These are phyloP conservation scores for Trichosporon coremiiforme DNA, from an alignment of 1,284 basidiomycete species.

Conservation along the genomic window DNA sequence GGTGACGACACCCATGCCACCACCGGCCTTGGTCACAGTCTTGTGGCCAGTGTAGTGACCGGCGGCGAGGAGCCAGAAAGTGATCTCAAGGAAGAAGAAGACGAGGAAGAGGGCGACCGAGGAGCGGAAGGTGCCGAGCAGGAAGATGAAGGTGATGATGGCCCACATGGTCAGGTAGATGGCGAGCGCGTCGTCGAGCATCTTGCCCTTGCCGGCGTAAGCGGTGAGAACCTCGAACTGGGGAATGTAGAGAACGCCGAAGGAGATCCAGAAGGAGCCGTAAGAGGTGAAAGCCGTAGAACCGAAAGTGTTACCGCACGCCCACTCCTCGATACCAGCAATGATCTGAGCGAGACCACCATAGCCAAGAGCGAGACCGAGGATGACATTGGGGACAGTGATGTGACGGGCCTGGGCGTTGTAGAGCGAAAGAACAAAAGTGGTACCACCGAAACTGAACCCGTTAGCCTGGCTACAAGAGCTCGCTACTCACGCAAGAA, in stretches of 20 bases:
- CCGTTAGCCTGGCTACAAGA: not conserved
- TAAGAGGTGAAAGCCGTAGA: conserved; percentile 75
- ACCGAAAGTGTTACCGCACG: conserved; percentile 66
- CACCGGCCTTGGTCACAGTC: conserved; percentile 65
- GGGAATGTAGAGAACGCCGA: conserved; percentile 50
- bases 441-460: conserved; percentile 59
- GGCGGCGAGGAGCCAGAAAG: conserved; percentile 58
- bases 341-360: conserved; percentile 76
- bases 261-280: conserved; percentile 66
- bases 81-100: conserved; percentile 70
- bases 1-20: conserved; percentile 64
- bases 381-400: conserved; percentile 68
- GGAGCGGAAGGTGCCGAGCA: conserved; percentile 55
- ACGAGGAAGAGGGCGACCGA: conserved; percentile 51
- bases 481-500: conserved; percentile 43
- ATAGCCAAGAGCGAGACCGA: conserved; percentile 78
- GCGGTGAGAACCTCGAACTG: conserved; percentile 60
- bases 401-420: conserved; percentile 55
- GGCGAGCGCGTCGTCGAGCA: conserved; percentile 59
- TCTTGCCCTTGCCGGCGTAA: conserved; percentile 46
- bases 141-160: conserved; percentile 65
- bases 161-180: conserved; percentile 57
- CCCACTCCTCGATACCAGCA: conserved; percentile 67
- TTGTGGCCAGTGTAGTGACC: conserved; percentile 46
- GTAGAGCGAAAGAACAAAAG: conserved; percentile 60